Conservation (phyloP, 2,329 filamentous ascomycete genomes). For the Sporothrix phasma region DNA sequence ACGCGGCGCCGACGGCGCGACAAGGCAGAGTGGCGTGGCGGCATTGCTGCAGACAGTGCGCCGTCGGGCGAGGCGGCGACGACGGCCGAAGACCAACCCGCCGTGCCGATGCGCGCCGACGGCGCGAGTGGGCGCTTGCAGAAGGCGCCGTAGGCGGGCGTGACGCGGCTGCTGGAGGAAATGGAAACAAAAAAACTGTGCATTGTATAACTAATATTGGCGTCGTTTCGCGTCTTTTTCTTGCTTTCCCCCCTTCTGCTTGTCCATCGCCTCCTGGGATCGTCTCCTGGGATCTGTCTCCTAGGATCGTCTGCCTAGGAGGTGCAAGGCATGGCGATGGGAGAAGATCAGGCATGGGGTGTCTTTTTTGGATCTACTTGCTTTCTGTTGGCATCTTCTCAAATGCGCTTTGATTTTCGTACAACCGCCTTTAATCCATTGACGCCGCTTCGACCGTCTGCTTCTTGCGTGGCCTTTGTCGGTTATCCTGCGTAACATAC, state of each 20-base stretch:
- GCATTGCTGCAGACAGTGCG: slow-evolving; percentile 29
- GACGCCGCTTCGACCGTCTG: too few relatives aligned
- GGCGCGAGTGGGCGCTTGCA: too few relatives aligned
- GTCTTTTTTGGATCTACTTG: background rate
- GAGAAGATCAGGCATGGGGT: background rate
- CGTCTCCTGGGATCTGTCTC: background rate
- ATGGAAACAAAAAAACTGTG: background rate
- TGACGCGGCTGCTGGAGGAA: background rate
- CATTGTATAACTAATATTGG: slow-evolving; percentile 7
- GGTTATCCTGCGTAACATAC: background rate
- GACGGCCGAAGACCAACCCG: background rate
- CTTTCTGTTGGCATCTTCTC: background rate
- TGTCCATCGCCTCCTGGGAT: background rate
- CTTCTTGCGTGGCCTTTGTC: too few relatives aligned
- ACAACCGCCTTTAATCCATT: too few relatives aligned
- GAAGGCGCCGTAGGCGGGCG: too few relatives aligned
- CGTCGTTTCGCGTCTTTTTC: background rate
- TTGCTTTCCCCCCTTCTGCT: background rate
- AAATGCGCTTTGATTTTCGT: background rate
- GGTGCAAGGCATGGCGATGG: background rate
- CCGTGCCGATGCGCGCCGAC: background rate
- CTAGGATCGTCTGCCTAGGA: too few relatives aligned
- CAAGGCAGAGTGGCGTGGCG: slow-evolving; percentile 36
- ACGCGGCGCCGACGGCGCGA: slow-evolving; percentile 57
- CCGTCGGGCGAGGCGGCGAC: background rate